These are phyloP conservation scores for Talaromyces adpressus DNA, from an alignment of 495 filamentous ascomycete species.

Conservation along the genomic window DNA sequence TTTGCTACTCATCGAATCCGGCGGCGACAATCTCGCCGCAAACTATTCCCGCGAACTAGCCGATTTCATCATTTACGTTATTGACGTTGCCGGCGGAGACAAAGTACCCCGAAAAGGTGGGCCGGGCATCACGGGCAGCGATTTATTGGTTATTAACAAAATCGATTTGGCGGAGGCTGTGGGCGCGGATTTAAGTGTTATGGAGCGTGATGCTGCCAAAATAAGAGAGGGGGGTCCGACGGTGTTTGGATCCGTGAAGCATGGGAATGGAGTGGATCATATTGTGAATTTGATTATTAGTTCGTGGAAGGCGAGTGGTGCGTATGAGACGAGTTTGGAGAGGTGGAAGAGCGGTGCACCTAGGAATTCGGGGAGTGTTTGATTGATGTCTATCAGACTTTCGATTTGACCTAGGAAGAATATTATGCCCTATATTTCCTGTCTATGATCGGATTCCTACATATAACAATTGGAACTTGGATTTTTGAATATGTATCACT, in stretches of 20 bases:
- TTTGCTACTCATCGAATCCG: slow-evolving; percentile 84
- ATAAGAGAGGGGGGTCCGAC: slow-evolving; percentile 96
- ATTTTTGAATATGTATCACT: background rate
- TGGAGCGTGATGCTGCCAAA: slow-evolving; percentile 90
- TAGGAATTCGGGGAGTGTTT: slow-evolving; percentile 34
- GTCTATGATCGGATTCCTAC: background rate
- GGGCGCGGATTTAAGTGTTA: slow-evolving; percentile 84
- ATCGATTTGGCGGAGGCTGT: slow-evolving; percentile 88
- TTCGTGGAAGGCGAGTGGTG: slow-evolving; percentile 86
- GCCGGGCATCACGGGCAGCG: slow-evolving; percentile 91
- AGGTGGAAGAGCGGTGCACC: slow-evolving; percentile 46
- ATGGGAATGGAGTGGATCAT: slow-evolving; percentile 72
- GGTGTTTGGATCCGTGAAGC: slow-evolving; percentile 96
- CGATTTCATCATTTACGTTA: slow-evolving; percentile 97
- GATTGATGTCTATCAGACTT: slow-evolving; percentile 9
- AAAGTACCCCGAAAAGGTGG: slow-evolving; percentile 96
- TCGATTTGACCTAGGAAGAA: background rate
- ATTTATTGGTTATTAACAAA: slow-evolving; percentile 92
- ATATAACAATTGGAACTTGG: background rate
- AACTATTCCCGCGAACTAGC: slow-evolving; percentile 93
- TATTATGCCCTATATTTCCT: slow-evolving; percentile 14
- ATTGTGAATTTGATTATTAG: slow-evolving; percentile 85
- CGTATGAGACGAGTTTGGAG: slow-evolving; percentile 49
- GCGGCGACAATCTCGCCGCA: slow-evolving; percentile 92
- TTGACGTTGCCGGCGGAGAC: slow-evolving; percentile 94